These are phyloP conservation scores for Starmerella apicola DNA, from an alignment of 805 yeast species.

Conservation along the genomic window DNA sequence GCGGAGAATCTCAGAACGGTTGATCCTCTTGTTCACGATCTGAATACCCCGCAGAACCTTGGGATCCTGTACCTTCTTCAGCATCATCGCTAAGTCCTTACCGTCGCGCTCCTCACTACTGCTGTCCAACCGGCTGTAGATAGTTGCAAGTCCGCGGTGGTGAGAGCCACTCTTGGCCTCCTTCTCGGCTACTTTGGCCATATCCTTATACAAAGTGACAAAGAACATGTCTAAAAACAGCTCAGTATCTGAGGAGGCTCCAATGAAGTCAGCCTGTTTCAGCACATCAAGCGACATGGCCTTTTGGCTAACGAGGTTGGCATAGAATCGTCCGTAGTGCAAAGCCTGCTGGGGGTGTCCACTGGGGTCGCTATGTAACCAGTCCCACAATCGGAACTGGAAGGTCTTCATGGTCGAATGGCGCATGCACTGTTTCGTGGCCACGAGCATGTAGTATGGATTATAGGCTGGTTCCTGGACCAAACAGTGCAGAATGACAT, in stretches of 20 bases:
- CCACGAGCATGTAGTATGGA: conserved; percentile 78
- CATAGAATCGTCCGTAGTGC: conserved; percentile 73
- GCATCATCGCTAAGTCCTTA: conserved; percentile 35
- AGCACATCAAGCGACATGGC: conserved; percentile 61
- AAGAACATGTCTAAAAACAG: conserved; percentile 64
- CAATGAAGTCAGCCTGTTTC: conserved; percentile 59
- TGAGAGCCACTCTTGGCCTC: conserved; percentile 3
- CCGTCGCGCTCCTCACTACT: conserved; percentile 32
- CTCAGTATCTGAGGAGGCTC: conserved; percentile 46
- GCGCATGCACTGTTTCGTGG: conserved; percentile 56
- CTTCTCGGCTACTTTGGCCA: conserved; percentile 34
- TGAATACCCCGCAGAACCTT: conserved; percentile 53
- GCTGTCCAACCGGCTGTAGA: background rate
- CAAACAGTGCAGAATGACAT: conserved; percentile 74
- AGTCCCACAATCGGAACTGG: conserved; percentile 85
- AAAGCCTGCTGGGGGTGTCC: conserved; percentile 38
- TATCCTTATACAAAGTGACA: conserved; percentile 49
- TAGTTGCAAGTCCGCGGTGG: conserved; percentile 2
- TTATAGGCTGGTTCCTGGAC: conserved; percentile 72
- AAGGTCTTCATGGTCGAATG: conserved; percentile 70
- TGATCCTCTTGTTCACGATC: conserved; percentile 39
- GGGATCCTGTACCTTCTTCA: conserved; percentile 48
- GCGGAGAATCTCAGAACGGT: conserved; percentile 35
- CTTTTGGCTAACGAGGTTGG: conserved; percentile 60
- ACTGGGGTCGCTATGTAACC: conserved; percentile 49